A percentile compares a stretch with the other conserved stretches of the same genome.
Conservation (phyloP, 2,329 filamentous ascomycete genomes). For the Colletotrichum sp. region DNA sequence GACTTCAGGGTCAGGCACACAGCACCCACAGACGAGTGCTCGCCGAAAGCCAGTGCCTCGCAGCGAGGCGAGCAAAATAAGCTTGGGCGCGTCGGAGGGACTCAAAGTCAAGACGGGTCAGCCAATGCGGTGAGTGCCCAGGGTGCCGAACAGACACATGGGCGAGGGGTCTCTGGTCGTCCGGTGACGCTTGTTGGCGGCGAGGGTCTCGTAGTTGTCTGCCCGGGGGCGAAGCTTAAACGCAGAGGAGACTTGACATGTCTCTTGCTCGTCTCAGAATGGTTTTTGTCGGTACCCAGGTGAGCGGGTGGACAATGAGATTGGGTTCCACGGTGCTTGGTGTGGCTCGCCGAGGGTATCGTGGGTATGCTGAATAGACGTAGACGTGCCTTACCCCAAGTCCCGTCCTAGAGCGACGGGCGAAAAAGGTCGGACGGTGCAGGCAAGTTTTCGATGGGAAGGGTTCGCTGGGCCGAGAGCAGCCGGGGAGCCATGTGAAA, state of each 20-base stretch:
- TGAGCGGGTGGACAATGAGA: background rate
- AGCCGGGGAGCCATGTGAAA: background rate
- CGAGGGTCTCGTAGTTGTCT: background rate
- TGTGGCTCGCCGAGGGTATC: background rate
- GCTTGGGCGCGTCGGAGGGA: background rate
- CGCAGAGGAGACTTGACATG: conserved; percentile 2
- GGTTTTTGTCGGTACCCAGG: background rate
- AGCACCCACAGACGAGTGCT: background rate
- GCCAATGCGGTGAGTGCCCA: background rate
- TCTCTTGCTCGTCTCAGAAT: conserved; percentile 9
- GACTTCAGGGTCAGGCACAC: background rate
- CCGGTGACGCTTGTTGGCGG: background rate
- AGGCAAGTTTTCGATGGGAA: background rate
- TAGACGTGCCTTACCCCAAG: background rate
- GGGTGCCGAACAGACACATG: background rate
- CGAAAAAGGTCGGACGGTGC: background rate
- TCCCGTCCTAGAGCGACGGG: background rate
- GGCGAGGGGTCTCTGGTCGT: background rate
- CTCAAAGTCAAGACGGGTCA: background rate
- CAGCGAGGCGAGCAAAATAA: background rate
- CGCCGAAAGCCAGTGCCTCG: background rate
- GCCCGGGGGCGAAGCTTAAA: background rate
- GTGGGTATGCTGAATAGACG: background rate
- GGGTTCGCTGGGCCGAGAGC: background rate
- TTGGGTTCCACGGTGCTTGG: background rate